Percentiles rank a stretch among this genome's conserved stretches.
Conservation (phyloP, 768 basidiomycete genomes). For the Boletellus sp. region DNA sequence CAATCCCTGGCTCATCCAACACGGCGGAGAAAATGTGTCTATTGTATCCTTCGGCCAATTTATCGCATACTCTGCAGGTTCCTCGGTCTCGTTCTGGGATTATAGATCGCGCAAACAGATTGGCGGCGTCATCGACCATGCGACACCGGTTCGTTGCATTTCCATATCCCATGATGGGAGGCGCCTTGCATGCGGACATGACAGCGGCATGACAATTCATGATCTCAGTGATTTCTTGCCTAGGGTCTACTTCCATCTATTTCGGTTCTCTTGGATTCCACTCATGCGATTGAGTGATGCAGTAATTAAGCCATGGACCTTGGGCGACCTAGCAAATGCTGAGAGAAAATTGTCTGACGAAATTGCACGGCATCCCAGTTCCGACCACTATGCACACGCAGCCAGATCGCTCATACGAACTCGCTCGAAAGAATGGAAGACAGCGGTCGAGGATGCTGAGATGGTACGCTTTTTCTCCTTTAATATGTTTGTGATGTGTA, state of each 20-base stretch:
- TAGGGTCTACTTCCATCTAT: neutral
- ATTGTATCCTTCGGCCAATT: neutral
- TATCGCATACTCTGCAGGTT: neutral
- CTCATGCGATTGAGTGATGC: neutral
- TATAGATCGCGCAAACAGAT: neutral
- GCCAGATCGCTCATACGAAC: neutral
- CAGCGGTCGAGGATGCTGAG: neutral
- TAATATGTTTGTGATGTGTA: neutral
- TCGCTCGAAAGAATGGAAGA: neutral
- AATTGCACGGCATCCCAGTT: neutral
- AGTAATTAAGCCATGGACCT: neutral
- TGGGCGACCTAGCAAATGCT: neutral
- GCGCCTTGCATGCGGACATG: conserved; percentile 8
- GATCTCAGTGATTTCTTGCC: conserved; percentile 1
- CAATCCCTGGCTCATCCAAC: neutral
- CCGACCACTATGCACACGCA: neutral
- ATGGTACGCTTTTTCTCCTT: neutral
- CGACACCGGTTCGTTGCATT: neutral
- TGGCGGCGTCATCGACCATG: neutral
- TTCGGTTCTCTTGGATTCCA: neutral
- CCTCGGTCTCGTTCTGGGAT: conserved; percentile 9
- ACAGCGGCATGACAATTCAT: neutral
- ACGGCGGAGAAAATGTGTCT: neutral
- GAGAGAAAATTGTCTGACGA: neutral
- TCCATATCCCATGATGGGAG: conserved; percentile 6